phyloP scores from a whole-genome alignment of 306 rosid species.

The Abrus pulchellus region DNA sequence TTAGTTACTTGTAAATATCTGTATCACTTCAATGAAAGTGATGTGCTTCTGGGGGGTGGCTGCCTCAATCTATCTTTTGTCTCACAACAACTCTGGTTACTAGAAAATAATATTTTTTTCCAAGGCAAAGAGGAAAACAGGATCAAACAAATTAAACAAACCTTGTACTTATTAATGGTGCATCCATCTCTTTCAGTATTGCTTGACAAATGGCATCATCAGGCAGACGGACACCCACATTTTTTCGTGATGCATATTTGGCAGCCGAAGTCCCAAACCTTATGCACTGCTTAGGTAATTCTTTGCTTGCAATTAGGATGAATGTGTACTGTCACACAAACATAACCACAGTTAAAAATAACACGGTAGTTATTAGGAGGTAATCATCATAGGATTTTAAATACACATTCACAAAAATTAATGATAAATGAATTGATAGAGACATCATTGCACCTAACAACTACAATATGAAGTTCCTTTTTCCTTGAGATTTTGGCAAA shows the following conservation, averaged over 20 bases:
- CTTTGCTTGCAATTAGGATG: slow-evolving; percentile 91
- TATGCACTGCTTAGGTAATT: slow-evolving; percentile 85
- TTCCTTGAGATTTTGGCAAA: slow-evolving; percentile 23
- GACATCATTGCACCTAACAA: slow-evolving; percentile 43
- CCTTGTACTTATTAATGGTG: slow-evolving; percentile 92
- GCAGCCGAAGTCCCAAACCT: slow-evolving; percentile 77
- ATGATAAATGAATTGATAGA: slow-evolving; percentile 21
- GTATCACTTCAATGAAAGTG: slow-evolving; percentile 18
- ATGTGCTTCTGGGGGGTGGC: neutral
- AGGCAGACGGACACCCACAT: slow-evolving; percentile 94
- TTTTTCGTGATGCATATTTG: slow-evolving; percentile 76
- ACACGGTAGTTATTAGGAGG: slow-evolving; percentile 10
- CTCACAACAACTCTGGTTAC: slow-evolving; percentile 27
- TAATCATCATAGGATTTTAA: slow-evolving; percentile 19
- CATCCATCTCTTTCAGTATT: slow-evolving; percentile 78
- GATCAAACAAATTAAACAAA: slow-evolving; percentile 47
- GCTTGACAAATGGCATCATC: slow-evolving; percentile 86
- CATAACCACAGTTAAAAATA: slow-evolving; percentile 46
- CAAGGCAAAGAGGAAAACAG: neutral
- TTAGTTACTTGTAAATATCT: neutral
- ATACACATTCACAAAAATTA: neutral
- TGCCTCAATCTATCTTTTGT: neutral
- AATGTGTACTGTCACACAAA: slow-evolving; percentile 85
- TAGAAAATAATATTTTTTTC: slow-evolving; percentile 27
- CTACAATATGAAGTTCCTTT: slow-evolving; percentile 4